phyloP scores from a whole-genome alignment of 345 rosid species.

The Rubroshorea leprosula region DNA sequence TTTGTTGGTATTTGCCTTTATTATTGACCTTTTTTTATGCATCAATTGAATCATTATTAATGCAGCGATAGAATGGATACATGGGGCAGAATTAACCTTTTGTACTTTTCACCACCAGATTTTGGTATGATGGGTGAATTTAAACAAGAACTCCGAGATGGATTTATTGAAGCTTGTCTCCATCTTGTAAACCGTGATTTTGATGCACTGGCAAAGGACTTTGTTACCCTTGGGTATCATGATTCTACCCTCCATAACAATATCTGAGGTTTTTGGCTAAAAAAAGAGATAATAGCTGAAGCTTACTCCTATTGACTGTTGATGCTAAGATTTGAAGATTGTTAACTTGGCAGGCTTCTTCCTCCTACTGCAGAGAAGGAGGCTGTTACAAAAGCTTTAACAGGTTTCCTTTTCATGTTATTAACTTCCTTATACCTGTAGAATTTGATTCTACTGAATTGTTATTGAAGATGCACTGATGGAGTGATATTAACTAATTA shows the following conservation, averaged over 20 bases:
- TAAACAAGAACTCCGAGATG: slow-evolving; percentile 81
- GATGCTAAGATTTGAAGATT: neutral
- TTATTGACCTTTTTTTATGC: neutral
- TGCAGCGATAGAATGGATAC: slow-evolving; percentile 9
- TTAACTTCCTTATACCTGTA: slow-evolving; percentile 7
- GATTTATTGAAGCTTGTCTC: slow-evolving; percentile 93
- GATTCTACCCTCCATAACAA: slow-evolving; percentile 17
- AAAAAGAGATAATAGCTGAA: too few relatives aligned
- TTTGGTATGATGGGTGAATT: slow-evolving; percentile 99
- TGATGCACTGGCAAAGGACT: slow-evolving; percentile 81
- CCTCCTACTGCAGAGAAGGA: slow-evolving; percentile 78
- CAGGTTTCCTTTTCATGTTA: slow-evolving; percentile 40
- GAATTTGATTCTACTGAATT: slow-evolving; percentile 7
- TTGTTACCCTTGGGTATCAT: slow-evolving; percentile 84
- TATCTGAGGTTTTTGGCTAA: too few relatives aligned
- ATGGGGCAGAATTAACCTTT: slow-evolving; percentile 25
- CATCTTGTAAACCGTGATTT: slow-evolving; percentile 95
- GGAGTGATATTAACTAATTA: slow-evolving; percentile 9
- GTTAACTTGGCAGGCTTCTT: slow-evolving; percentile 55
- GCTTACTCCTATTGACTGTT: too few relatives aligned
- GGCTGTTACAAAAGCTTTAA: slow-evolving; percentile 81
- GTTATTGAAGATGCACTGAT: neutral
- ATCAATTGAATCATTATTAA: slow-evolving; percentile 7
- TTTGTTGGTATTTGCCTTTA: neutral
- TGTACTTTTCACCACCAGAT: slow-evolving; percentile 47